Percentiles rank a stretch among this genome's conserved stretches.
Conservation (phyloP, 192 early-diverging fungal genomes). For the Piromyces sp. region DNA sequence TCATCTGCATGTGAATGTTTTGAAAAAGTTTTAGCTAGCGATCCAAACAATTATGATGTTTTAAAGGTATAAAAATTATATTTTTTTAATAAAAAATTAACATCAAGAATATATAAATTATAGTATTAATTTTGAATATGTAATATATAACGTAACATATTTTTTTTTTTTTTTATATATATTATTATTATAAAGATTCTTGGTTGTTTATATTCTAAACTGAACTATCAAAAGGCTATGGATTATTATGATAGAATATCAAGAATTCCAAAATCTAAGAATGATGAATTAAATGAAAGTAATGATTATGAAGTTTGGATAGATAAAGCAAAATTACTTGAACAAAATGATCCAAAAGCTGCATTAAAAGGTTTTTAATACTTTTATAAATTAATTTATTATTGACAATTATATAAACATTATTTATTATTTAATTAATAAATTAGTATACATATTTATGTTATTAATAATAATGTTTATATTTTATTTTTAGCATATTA, state of each 20-base stretch:
- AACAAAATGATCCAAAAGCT: slow-evolving; percentile 7
- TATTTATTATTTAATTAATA: too few species aligned
- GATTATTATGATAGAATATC: not conserved
- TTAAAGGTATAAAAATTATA: slow-evolving; percentile 6
- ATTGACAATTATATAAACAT: too few species aligned
- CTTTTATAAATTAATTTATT: not conserved
- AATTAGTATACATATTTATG: too few species aligned
- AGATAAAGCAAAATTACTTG: slow-evolving; percentile 12
- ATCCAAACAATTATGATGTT: slow-evolving; percentile 18
- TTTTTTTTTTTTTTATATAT: slow-evolving; percentile 2
- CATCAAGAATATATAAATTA: too few species aligned
- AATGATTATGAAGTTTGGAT: slow-evolving; percentile 14
- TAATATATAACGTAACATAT: slow-evolving; percentile 2
- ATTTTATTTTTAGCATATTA: slow-evolving; percentile 12
- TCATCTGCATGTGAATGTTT: slow-evolving; percentile 6
- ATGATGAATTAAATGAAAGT: slow-evolving; percentile 3
- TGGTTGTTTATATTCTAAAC: not conserved
- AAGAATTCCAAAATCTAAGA: not conserved
- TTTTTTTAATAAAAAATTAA: too few species aligned
- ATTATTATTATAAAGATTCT: slow-evolving; percentile 6
- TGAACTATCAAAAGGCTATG: not conserved
- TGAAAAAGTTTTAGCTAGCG: slow-evolving; percentile 17
- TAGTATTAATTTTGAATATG: slow-evolving; percentile 7
- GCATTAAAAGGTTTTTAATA: slow-evolving; percentile 8
- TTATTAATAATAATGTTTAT: too few species aligned